phyloP scores from a whole-genome alignment of 192 early-diverging fungal species.

The Entophlyctis helioformis region DNA sequence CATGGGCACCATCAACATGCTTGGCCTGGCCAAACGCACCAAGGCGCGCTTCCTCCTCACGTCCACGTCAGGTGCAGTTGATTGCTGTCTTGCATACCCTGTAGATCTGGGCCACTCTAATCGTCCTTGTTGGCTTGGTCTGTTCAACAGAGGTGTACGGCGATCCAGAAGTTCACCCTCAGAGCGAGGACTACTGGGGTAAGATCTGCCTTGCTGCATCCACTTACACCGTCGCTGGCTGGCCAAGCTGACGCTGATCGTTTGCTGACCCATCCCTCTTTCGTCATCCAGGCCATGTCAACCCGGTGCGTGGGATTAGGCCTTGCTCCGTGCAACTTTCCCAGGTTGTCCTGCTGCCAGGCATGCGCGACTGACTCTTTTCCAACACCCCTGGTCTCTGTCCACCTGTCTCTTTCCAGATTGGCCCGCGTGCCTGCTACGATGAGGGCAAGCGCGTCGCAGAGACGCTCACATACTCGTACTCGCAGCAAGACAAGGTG shows the following conservation, averaged over 20 bases:
- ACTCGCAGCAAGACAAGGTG: slow-evolving; percentile 61
- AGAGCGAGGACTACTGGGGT: slow-evolving; percentile 78
- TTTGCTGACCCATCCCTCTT: too few species aligned
- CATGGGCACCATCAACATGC: slow-evolving; percentile 80
- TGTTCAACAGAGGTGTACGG: slow-evolving; percentile 62
- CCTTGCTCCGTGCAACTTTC: background rate
- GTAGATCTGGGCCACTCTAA: background rate
- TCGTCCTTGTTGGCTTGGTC: background rate
- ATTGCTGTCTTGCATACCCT: slow-evolving; percentile 1
- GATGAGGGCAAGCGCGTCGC: slow-evolving; percentile 79
- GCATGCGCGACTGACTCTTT: too few species aligned
- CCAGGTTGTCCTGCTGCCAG: background rate
- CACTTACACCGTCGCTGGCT: too few species aligned
- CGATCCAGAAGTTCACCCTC: slow-evolving; percentile 75
- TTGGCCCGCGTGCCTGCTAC: slow-evolving; percentile 75
- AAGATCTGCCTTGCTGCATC: slow-evolving; percentile 28
- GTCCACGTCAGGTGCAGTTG: slow-evolving; percentile 55
- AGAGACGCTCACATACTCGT: slow-evolving; percentile 71
- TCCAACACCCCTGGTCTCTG: too few species aligned
- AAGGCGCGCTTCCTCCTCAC: slow-evolving; percentile 69
- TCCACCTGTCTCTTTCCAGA: slow-evolving; percentile 26
- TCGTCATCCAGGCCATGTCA: slow-evolving; percentile 10
- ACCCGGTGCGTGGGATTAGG: slow-evolving; percentile 11
- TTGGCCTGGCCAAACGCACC: slow-evolving; percentile 67
- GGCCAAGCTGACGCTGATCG: too few species aligned